phyloP scores from a whole-genome alignment of 805 yeast genomes.

The Candida tammaniensis region DNA sequence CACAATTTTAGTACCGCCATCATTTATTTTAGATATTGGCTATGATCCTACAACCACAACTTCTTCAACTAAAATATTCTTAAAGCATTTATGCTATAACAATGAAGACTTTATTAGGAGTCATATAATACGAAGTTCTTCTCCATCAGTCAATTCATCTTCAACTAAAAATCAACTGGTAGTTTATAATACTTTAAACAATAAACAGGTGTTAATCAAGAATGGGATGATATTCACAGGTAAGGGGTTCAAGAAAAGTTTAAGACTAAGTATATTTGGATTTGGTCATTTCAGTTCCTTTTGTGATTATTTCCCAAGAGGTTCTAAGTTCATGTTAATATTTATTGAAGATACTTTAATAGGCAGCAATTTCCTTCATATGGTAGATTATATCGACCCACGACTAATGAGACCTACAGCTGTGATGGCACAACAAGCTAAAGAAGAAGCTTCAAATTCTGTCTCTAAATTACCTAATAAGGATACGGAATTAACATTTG shows the following conservation, averaged over 20 bases:
- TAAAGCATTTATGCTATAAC: constrained; percentile 51
- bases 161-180: constrained; percentile 34
- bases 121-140: constrained; percentile 49
- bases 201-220: constrained; percentile 53
- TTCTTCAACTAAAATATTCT: constrained; percentile 24
- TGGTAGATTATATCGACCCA: constrained; percentile 12
- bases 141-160: constrained; percentile 17
- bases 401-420: not conserved
- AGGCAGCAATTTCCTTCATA: constrained; percentile 29
- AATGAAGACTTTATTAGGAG: constrained; percentile 59
- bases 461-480: not conserved
- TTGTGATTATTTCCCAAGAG: constrained; percentile 58
- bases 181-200: constrained; percentile 53
- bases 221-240: constrained; percentile 55
- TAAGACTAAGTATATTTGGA: constrained; percentile 41
- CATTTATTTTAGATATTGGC: constrained; percentile 38
- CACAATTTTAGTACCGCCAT: constrained; percentile 63
- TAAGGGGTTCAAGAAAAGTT: constrained; percentile 52
- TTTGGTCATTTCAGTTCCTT: constrained; percentile 53
- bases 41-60: constrained; percentile 25
- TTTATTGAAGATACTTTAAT: constrained; percentile 55
- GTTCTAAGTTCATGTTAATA: constrained; percentile 53
- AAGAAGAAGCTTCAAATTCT: not conserved
- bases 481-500: constrained; percentile 26
- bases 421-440: not conserved